Conservation (phyloP, 2,329 filamentous ascomycete genomes). For the Falciphora oryzae region DNA sequence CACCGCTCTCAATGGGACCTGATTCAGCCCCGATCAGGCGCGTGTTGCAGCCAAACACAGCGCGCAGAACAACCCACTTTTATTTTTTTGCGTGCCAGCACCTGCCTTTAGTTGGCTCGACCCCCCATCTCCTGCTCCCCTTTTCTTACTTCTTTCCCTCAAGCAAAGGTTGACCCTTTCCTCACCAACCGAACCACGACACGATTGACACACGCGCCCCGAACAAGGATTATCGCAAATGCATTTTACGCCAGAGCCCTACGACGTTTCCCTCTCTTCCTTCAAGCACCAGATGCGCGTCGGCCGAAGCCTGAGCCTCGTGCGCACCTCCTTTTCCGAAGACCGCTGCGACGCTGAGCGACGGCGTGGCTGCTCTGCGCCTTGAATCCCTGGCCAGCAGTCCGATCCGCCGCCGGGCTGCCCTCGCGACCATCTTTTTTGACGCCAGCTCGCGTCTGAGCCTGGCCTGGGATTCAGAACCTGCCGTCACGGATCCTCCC, state of each 20-base stretch:
- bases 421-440: not conserved
- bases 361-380: constrained; percentile 38
- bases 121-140: constrained; percentile 8
- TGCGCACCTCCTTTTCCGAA: constrained; percentile 44
- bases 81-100: constrained; percentile 1
- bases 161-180: constrained; percentile 10
- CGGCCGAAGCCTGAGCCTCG: constrained; percentile 42
- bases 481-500: constrained; percentile 4
- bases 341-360: constrained; percentile 53
- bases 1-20: not conserved
- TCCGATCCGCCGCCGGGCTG: constrained; percentile 2
- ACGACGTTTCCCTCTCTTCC: constrained; percentile 40
- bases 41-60: not conserved
- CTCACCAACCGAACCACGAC: constrained; percentile 1
- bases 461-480: not conserved
- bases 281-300: constrained; percentile 54
- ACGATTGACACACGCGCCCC: constrained; percentile 10
- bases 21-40: not conserved
- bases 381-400: constrained; percentile 27
- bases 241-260: constrained; percentile 44
- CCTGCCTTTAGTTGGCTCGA: not conserved
- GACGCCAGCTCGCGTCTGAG: not conserved
- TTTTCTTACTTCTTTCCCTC: constrained; percentile 3
- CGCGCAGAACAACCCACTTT: constrained; percentile 4
- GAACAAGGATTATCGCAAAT: constrained; percentile 36